Evolutionary conservation across 2,329 filamentous ascomycete genomes (phyloP).

Genomic region (Colletotrichum truncatum): DNA sequence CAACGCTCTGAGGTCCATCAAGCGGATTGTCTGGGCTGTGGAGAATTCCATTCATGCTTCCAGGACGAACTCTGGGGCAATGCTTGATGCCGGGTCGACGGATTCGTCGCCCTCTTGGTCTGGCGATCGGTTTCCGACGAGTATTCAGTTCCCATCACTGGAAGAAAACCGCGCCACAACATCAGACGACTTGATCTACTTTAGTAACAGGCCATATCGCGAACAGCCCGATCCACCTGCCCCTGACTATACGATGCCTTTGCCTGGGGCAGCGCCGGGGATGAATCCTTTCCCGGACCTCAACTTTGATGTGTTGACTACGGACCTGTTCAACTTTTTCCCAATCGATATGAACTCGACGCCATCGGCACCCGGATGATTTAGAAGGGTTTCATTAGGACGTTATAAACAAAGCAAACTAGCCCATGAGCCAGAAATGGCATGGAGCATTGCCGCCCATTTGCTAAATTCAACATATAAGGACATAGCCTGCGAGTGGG

Average conservation of each 20-base stretch:
- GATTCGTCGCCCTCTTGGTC: constrained; percentile 13
- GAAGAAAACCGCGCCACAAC: constrained; percentile 21
- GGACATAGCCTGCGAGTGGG: too few relatives aligned
- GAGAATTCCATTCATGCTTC: constrained; percentile 34
- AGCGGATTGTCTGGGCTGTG: constrained; percentile 33
- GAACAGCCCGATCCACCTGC: background rate
- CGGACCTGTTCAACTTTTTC: constrained; percentile 40
- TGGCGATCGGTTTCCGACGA: constrained; percentile 23
- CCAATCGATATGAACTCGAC: constrained; percentile 18
- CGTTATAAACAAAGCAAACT: too few relatives aligned
- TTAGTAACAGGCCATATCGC: constrained; percentile 31
- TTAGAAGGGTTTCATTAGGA: too few relatives aligned
- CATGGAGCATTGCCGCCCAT: too few relatives aligned
- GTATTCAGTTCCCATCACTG: constrained; percentile 34
- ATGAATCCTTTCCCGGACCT: constrained; percentile 21
- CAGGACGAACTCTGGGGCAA: background rate
- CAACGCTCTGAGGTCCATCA: constrained; percentile 35
- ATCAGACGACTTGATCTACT: constrained; percentile 34
- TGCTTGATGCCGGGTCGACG: background rate
- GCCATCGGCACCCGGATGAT: too few relatives aligned
- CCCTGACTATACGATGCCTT: constrained; percentile 16
- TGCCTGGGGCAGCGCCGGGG: background rate
- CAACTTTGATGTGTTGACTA: constrained; percentile 39
- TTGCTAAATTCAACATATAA: too few relatives aligned
- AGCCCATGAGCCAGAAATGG: too few relatives aligned